Base-by-base conservation (phyloP, 768 basidiomycete genomes). In the Melanogaster broomeanus region DNA sequence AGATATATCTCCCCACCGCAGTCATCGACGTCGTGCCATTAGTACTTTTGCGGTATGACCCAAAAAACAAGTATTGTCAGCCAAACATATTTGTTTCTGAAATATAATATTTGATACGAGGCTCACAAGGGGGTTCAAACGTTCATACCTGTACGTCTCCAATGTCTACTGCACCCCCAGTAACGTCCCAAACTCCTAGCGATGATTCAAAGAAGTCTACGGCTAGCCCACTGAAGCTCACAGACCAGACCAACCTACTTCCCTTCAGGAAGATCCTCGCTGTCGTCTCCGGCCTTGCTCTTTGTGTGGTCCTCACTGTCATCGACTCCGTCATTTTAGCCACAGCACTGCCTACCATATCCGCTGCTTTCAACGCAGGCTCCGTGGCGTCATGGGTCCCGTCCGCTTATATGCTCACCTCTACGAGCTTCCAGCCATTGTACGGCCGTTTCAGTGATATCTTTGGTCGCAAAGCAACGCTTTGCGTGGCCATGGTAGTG, bases 181-280 rank as follows among this genome's bases (percentile, higher is more conserved):
- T 27, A 27, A 27, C 25, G 25, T 27, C 25, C 25, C 25, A 8
- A n/a, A n/a, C n/a, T 4, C 4, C 25, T 27, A 27, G 25, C 4
- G 25, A 27, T 8, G 25, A 27, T 8, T 27, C 25, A 8, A 27
- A 27, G 25, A 27, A 27, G 25, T 4, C 8, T 27, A 27, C 8
- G 25, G 8, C 25, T 8, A 27, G 25, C 25, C 25, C 25, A 27
- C 4, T 27, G 25, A 27, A 27, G 4, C 65, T 87, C 45, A 85
- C 85, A 10, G 88, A 90, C 72, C 87, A 90, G 66, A 89, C 87
- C 4, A 89, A 90, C 61, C 75, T 88, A 11, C 74, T 89, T 5
- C 87, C 87, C 0, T 78, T 81, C 63, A 77, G 72, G 50, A 83
- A 84, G 64, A 72, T 89, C 39, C 65, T 89, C 4, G 70, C 80